Evolutionary conservation across 768 basidiomycete species (phyloP).

Genomic region (Ephemerocybe angulata): DNA sequence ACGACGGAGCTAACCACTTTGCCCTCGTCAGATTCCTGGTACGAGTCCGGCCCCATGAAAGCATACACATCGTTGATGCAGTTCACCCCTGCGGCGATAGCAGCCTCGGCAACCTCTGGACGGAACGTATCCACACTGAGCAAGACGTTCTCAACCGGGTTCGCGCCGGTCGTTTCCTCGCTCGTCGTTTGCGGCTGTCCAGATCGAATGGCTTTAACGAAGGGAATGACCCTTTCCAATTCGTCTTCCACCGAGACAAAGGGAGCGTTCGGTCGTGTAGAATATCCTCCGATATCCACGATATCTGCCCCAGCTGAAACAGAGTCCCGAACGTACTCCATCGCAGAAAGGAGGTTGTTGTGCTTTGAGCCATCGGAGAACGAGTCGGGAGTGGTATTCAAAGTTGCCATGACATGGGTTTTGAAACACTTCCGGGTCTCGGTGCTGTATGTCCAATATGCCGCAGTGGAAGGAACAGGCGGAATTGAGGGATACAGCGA

Average conservation of each 20-base stretch:
- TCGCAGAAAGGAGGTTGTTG: constrained; percentile 47
- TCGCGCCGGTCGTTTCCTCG: background rate
- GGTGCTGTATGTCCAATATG: constrained; percentile 38
- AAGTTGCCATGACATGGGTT: constrained; percentile 84
- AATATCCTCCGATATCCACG: constrained; percentile 91
- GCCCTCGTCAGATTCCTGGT: constrained; percentile 26
- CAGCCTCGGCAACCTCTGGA: constrained; percentile 69
- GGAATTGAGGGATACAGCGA: constrained; percentile 22
- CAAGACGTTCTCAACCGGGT: constrained; percentile 31
- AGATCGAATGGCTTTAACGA: constrained; percentile 57
- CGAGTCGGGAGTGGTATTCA: constrained; percentile 93
- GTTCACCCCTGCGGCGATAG: constrained; percentile 79
- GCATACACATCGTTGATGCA: constrained; percentile 93
- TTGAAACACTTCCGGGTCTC: constrained; percentile 21
- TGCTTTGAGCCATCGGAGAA: constrained; percentile 84
- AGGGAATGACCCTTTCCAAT: constrained; percentile 63
- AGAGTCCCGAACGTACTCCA: constrained; percentile 49
- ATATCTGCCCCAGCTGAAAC: constrained; percentile 63
- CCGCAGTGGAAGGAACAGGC: constrained; percentile 43
- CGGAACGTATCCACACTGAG: constrained; percentile 91
- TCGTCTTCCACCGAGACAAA: constrained; percentile 72
- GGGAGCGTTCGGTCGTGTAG: constrained; percentile 78
- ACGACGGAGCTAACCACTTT: constrained; percentile 31
- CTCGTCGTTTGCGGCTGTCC: background rate
- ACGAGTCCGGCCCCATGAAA: constrained; percentile 61